Conservation (phyloP, 495 filamentous ascomycete genomes). For the Aspergillus leporis region DNA sequence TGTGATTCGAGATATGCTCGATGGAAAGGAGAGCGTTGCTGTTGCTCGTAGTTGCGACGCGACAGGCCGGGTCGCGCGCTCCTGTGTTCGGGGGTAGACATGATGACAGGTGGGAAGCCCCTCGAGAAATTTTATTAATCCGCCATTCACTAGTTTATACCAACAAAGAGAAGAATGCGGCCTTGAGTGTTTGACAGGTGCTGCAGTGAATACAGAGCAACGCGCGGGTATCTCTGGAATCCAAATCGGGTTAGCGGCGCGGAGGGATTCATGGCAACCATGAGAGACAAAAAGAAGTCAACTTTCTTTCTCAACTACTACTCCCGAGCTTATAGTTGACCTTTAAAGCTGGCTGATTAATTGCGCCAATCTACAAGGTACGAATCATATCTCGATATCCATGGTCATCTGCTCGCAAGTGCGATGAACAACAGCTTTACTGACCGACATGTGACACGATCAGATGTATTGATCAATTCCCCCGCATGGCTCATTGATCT, state of each 20-base stretch:
- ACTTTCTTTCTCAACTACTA: background rate
- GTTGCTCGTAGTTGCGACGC: slow-evolving; percentile 33
- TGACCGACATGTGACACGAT: slow-evolving; percentile 34
- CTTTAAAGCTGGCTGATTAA: slow-evolving; percentile 1
- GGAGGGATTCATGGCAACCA: slow-evolving; percentile 7
- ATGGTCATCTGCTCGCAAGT: slow-evolving; percentile 5
- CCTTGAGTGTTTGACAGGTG: background rate
- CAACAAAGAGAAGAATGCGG: background rate
- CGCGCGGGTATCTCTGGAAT: background rate
- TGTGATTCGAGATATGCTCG: slow-evolving; percentile 30
- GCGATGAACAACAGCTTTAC: slow-evolving; percentile 10
- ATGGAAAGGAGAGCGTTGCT: slow-evolving; percentile 36
- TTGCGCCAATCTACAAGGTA: slow-evolving; percentile 10
- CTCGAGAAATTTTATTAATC: background rate
- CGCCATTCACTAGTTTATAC: background rate
- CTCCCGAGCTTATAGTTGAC: background rate
- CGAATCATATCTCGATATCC: slow-evolving; percentile 1
- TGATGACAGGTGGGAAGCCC: slow-evolving; percentile 12
- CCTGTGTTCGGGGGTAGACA: slow-evolving; percentile 29
- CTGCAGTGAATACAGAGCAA: background rate
- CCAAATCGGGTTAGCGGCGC: slow-evolving; percentile 20
- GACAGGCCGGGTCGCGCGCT: slow-evolving; percentile 20
- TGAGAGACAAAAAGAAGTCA: background rate
- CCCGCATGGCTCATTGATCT: slow-evolving; percentile 1
- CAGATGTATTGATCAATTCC: slow-evolving; percentile 28